Conservation (phyloP, 148 eudicot genomes). For the Suaeda aralocaspica region DNA sequence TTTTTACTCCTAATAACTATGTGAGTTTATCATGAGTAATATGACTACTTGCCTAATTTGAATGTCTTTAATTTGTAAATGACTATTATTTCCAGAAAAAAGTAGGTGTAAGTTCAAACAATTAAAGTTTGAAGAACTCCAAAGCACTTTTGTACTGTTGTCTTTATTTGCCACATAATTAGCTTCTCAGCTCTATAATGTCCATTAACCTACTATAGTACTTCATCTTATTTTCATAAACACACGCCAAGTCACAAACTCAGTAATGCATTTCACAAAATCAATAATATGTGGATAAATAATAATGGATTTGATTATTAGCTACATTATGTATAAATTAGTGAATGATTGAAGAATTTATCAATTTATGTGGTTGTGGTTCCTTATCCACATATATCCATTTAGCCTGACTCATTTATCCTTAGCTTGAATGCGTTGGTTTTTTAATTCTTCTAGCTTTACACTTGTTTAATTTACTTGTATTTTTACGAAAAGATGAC, state of each 20-base stretch:
- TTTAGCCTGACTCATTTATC: conserved; percentile 8
- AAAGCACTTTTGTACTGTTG: not conserved
- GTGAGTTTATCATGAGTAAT: too few relatives aligned
- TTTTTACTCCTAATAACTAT: too few relatives aligned
- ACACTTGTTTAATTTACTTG: conserved; percentile 14
- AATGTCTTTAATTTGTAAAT: not conserved
- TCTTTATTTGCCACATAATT: not conserved
- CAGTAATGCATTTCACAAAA: not conserved
- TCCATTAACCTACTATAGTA: too few relatives aligned
- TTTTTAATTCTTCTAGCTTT: conserved; percentile 11
- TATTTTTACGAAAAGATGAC: conserved; percentile 19
- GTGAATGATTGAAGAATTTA: conserved; percentile 1
- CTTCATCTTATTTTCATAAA: too few relatives aligned
- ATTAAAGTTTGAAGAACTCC: conserved; percentile 1
- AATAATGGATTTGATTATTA: too few relatives aligned
- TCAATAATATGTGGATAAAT: too few relatives aligned
- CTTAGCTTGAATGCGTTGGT: conserved; percentile 13
- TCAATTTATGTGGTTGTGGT: not conserved
- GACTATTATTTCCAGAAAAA: not conserved
- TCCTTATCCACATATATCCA: conserved; percentile 22
- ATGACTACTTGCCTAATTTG: not conserved
- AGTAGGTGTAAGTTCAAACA: conserved; percentile 5
- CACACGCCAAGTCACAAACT: too few relatives aligned
- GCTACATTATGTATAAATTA: too few relatives aligned
- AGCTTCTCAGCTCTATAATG: not conserved